Base-by-base conservation (phyloP, 1,284 basidiomycete species). In the Pseudozyma sp. region DNA sequence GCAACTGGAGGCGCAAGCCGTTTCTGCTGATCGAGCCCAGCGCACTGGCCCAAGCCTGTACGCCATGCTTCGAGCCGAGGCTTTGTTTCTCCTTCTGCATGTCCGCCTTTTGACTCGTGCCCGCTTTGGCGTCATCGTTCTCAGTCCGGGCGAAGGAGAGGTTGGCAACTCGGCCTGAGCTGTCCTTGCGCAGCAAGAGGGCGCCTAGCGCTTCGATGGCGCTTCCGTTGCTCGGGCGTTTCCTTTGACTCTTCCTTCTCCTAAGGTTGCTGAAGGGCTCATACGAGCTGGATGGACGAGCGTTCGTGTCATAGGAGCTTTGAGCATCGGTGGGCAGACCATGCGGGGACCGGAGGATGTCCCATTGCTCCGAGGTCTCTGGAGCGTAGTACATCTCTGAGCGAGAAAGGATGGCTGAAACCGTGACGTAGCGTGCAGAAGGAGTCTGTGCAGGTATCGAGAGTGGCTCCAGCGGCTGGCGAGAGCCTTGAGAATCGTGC, bases 161-260 rank as follows among this genome's bases (percentile, higher is more conserved):
- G 33, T 52, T 69, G 3, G 79, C 68, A 2, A 78, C 73, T 33
- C 73, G 54, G 8, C 79, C 81, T 2, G 63, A 74, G 17, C 71
- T 78, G 43, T 81, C 78, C 31, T 70, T 71, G 7, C 69, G 72
- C 42, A 83, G 60, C 7, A 83, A 61, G 1, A 83, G 56, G 0
- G 81, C 77, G 9, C 80, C 78, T 10, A 83, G 69, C 1, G 81
- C 81, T 40, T 83, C 81, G 16, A 83, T 58, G 5, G 81, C 81
- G 48, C 79, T 81, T 19, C 81, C 81, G 39, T 77, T 83, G 54
- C 77, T 77, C 6, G 66, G 64, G 8, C 56, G 51, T 35, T 63
- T 74, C 13, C 59, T 54, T 17, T 72, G 69, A 17, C 55, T 63
- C 6, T 34, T 40, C 19, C 44, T 54, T 37, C 66, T 45, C 39